These are phyloP conservation scores for Phragmites australis DNA, from an alignment of 176 grass and related monocot genomes.

Conservation along the genomic window DNA sequence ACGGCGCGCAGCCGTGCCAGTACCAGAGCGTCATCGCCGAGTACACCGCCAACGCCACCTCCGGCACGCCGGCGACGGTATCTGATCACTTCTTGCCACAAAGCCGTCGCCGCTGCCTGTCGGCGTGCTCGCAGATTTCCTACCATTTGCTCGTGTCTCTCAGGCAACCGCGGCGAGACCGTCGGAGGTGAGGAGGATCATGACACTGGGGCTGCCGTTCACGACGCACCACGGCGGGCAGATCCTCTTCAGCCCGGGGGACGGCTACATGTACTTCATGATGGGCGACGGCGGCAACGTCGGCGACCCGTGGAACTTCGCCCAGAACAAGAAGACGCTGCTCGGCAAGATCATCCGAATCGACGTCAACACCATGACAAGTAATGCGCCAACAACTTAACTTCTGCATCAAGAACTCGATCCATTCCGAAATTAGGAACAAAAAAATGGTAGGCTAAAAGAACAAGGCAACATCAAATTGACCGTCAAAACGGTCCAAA, in stretches of 20 bases:
- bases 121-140: background rate
- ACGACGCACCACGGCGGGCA: constrained; percentile 74
- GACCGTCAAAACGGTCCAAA: background rate
- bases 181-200: constrained; percentile 66
- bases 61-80: constrained; percentile 60
- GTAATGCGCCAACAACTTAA: constrained; percentile 42
- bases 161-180: constrained; percentile 67
- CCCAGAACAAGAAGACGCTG: constrained; percentile 84
- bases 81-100: background rate
- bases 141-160: background rate
- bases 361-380: constrained; percentile 62
- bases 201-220: constrained; percentile 83
- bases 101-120: background rate
- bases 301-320: constrained; percentile 94
- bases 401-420: background rate
- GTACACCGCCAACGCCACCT: constrained; percentile 69
- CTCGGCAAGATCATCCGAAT: constrained; percentile 80
- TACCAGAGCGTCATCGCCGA: constrained; percentile 80
- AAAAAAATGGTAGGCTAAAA: background rate
- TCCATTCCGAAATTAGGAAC: background rate
- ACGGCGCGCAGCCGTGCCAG: constrained; percentile 68
- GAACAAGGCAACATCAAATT: background rate
- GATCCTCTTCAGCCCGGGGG: constrained; percentile 65
- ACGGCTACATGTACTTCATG: constrained; percentile 92
- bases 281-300: constrained; percentile 80